These are phyloP conservation scores for Rhodotorula sp. DNA, from an alignment of 1,284 basidiomycete genomes.

Conservation along the genomic window DNA sequence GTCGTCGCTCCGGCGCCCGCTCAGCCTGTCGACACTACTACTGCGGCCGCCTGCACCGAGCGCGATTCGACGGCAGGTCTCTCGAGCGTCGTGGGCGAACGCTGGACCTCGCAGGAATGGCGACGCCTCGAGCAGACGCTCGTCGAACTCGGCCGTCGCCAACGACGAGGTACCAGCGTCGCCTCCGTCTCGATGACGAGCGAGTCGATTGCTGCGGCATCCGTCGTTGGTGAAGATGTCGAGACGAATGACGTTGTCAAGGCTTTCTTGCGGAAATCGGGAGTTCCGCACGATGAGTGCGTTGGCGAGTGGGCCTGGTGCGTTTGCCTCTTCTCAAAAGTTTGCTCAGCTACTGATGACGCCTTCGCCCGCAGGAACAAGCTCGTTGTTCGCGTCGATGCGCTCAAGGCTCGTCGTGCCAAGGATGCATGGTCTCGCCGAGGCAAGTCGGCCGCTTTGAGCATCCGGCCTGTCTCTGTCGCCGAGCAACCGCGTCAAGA, in stretches of 20 bases:
- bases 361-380: conserved; percentile 16
- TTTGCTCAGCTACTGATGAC: not conserved
- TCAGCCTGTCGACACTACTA: not conserved
- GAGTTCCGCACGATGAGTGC: conserved; percentile 3
- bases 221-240: conserved; percentile 10
- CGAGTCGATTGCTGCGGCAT: not conserved
- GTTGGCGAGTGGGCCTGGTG: conserved; percentile 32
- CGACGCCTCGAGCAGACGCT: conserved; percentile 27
- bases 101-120: conserved; percentile 37
- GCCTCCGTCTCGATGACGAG: not conserved
- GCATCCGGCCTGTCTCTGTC: not conserved
- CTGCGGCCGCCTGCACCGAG: not conserved
- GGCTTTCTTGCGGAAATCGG: conserved; percentile 20
- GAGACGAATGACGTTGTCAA: conserved; percentile 16
- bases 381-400: conserved; percentile 36
- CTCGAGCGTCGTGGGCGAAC: not conserved
- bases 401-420: conserved; percentile 36
- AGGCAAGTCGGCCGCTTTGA: not conserved
- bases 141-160: conserved; percentile 22
- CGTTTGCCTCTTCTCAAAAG: not conserved
- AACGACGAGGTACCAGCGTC: not conserved
- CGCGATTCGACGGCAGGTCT: too few species aligned
- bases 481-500: not conserved
- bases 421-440: conserved; percentile 16
- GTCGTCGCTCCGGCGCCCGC: not conserved